Evolutionary conservation across 2,329 filamentous ascomycete genomes (phyloP).

Genomic region (Calonectria montana): DNA sequence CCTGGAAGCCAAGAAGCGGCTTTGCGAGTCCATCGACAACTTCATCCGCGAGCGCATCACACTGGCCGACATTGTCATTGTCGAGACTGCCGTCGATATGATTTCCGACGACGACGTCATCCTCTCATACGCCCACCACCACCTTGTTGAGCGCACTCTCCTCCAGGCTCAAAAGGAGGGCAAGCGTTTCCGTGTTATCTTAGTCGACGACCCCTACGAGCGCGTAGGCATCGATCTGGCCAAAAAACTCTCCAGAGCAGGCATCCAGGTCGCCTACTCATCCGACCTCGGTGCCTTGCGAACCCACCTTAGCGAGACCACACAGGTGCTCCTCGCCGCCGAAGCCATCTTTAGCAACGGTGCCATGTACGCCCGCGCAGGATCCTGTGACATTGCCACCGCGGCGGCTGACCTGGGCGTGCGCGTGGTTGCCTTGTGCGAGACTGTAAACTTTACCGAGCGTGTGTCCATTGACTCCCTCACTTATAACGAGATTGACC

Average conservation of each 20-base stretch:
- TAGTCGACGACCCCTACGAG: slow-evolving; percentile 78
- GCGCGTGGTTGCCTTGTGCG: slow-evolving; percentile 89
- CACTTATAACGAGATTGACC: slow-evolving; percentile 92
- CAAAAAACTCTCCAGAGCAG: slow-evolving; percentile 73
- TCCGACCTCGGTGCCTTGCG: slow-evolving; percentile 80
- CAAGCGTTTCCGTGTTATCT: slow-evolving; percentile 83
- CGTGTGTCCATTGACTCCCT: slow-evolving; percentile 92
- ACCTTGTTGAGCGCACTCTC: slow-evolving; percentile 86
- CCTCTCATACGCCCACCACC: slow-evolving; percentile 87
- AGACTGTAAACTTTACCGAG: slow-evolving; percentile 92
- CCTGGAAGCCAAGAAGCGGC: slow-evolving; percentile 79
- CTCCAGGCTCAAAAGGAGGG: slow-evolving; percentile 77
- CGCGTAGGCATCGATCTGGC: slow-evolving; percentile 70
- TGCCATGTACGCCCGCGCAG: slow-evolving; percentile 86
- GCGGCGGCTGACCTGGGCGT: slow-evolving; percentile 80
- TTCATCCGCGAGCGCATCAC: slow-evolving; percentile 93
- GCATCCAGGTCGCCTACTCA: slow-evolving; percentile 83
- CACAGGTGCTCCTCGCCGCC: slow-evolving; percentile 86
- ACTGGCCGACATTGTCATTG: slow-evolving; percentile 87
- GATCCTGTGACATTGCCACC: slow-evolving; percentile 88
- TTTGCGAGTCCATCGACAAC: slow-evolving; percentile 85
- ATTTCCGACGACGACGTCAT: slow-evolving; percentile 85
- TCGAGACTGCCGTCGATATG: slow-evolving; percentile 77
- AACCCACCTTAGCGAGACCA: slow-evolving; percentile 74
- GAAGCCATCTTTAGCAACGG: slow-evolving; percentile 98